Percentiles rank a stretch among this genome's conserved stretches.
Evolutionary conservation across 495 filamentous ascomycete species (phyloP).

Genomic region (Penicillium simplicissimum): DNA sequence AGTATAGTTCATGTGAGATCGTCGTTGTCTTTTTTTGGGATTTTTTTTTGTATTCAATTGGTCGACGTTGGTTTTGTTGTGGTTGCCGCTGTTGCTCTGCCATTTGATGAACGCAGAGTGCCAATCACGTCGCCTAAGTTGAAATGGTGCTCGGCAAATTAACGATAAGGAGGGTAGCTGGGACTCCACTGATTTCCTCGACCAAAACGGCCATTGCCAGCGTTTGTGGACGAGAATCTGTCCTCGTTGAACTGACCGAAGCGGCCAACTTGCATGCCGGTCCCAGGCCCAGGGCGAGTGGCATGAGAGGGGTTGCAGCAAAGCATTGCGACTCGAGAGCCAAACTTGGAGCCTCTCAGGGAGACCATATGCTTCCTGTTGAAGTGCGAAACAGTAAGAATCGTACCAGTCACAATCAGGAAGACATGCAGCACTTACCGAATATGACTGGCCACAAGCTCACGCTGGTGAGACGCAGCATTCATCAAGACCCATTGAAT

Average conservation of each 20-base stretch:
- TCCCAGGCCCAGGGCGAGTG: constrained; percentile 81
- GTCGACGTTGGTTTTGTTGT: neutral
- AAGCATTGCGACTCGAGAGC: constrained; percentile 96
- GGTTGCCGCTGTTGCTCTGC: neutral
- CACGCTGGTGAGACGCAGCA: constrained; percentile 80
- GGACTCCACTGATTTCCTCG: constrained; percentile 44
- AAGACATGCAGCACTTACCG: constrained; percentile 46
- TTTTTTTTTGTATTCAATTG: neutral
- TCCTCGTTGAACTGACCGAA: constrained; percentile 57
- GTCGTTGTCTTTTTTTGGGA: neutral
- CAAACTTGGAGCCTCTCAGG: constrained; percentile 96
- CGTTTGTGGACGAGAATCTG: constrained; percentile 32
- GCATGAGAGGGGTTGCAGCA: constrained; percentile 90
- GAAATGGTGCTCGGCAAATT: constrained; percentile 6
- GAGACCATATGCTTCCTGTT: constrained; percentile 96
- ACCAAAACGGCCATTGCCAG: constrained; percentile 35
- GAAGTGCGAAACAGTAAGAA: constrained; percentile 5
- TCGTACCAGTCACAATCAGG: too few relatives aligned
- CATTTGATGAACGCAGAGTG: neutral
- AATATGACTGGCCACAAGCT: constrained; percentile 89
- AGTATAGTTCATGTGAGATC: constrained; percentile 1
- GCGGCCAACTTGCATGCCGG: constrained; percentile 61
- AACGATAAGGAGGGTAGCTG: constrained; percentile 42
- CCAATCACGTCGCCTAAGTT: neutral
- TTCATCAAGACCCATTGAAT: constrained; percentile 96